Conservation (phyloP, 371 early-diverging fungal genomes). For the Actinomortierella wolfii region DNA sequence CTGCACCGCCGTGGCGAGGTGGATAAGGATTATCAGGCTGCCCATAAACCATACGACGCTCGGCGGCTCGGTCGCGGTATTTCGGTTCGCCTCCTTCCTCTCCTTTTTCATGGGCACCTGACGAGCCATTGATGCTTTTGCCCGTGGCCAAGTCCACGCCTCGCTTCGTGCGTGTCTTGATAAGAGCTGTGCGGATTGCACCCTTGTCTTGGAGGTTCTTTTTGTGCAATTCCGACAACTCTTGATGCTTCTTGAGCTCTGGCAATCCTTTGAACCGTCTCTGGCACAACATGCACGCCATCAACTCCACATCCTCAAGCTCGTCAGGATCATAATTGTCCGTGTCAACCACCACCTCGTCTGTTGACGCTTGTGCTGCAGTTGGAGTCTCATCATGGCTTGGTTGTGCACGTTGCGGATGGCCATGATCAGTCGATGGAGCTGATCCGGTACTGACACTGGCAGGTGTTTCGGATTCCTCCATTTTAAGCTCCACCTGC, state of each 20-base stretch:
- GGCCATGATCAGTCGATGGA: too few species aligned
- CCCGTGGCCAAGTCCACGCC: background rate
- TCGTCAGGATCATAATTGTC: constrained; percentile 49
- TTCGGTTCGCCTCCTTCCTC: constrained; percentile 32
- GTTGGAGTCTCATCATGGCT: background rate
- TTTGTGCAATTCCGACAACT: constrained; percentile 70
- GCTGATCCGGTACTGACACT: constrained; percentile 21
- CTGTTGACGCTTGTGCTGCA: constrained; percentile 7
- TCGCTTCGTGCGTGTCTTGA: constrained; percentile 19
- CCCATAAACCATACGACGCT: constrained; percentile 67
- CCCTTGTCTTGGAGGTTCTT: constrained; percentile 35
- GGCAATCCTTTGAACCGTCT: constrained; percentile 64
- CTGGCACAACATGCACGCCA: constrained; percentile 71
- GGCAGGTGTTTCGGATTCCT: constrained; percentile 8
- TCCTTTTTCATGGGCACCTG: background rate
- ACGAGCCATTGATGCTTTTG: background rate
- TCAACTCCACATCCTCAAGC: constrained; percentile 52
- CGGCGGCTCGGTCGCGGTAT: constrained; percentile 73
- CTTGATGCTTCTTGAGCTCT: constrained; percentile 65
- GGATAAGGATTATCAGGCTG: constrained; percentile 58
- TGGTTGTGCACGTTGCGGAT: too few species aligned
- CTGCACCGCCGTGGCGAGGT: constrained; percentile 11
- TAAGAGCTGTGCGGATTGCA: constrained; percentile 25
- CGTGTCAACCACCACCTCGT: constrained; percentile 18
- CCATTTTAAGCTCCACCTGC: constrained; percentile 49